These are phyloP conservation scores for Haplographium delicatum DNA, from an alignment of 495 filamentous ascomycete genomes.

Conservation along the genomic window DNA sequence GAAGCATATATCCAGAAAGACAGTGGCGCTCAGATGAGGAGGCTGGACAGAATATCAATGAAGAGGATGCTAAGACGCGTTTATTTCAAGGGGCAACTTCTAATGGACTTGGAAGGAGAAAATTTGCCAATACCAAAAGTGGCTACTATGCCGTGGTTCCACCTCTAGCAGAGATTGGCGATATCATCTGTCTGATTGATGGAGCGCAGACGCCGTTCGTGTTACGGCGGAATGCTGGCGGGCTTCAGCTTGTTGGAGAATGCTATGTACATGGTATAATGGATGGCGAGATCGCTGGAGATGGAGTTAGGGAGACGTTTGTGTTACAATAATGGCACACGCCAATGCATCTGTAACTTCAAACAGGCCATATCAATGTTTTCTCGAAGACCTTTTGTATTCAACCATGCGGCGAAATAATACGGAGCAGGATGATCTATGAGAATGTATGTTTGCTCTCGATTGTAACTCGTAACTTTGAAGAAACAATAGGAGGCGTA, in stretches of 20 bases:
- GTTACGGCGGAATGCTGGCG: not conserved
- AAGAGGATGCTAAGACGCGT: not conserved
- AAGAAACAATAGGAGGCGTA: too few species aligned
- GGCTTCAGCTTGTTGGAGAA: slow-evolving; percentile 11
- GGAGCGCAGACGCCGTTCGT: not conserved
- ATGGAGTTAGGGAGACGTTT: not conserved
- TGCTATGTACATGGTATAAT: slow-evolving; percentile 18
- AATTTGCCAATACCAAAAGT: not conserved
- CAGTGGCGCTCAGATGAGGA: not conserved
- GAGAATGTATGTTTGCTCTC: too few species aligned
- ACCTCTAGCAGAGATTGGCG: not conserved
- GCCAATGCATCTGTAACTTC: too few species aligned
- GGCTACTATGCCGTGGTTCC: not conserved
- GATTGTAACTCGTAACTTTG: too few species aligned
- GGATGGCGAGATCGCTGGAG: not conserved
- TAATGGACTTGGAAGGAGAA: not conserved
- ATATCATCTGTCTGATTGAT: not conserved
- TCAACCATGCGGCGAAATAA: too few species aligned
- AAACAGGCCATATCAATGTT: too few species aligned
- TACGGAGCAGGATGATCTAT: too few species aligned
- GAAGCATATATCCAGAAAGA: not conserved
- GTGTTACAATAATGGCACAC: not conserved
- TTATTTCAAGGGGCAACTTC: not conserved
- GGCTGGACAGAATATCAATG: not conserved
- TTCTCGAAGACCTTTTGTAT: too few species aligned